Evolutionary conservation across 2,329 filamentous ascomycete species (phyloP), one percentile per base, ranked within the genome.

Genomic region (Ascochyta fabae): DNA sequence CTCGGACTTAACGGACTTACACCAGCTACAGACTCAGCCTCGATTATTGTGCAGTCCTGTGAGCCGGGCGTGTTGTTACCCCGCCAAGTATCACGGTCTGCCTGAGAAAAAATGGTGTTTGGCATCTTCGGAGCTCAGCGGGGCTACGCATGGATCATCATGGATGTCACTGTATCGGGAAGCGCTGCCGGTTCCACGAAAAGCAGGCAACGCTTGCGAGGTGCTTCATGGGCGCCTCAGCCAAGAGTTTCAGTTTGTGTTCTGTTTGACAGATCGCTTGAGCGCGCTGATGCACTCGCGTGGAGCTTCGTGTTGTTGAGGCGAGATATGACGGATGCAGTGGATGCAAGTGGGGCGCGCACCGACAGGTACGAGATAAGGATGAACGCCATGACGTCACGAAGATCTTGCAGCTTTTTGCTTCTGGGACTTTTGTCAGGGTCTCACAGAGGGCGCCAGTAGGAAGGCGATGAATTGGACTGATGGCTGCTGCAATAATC

Each of bases 201-300:
- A 16, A 29, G 41, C 45, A 40, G 38, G 53, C 41, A 41, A 50
- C 41, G 41, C 40, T 50, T 50, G 46, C 46, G 46, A 47, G 27
- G 22, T 38, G 53, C 53, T 56, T 56, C 53, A 56, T 23, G 36
- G 42, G 47, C 23, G 53, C 53, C 47, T 47, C 53, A 50, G 53
- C 53, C 53, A 56, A 56, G 53, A 8, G 26, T 47, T 51, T 56
- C 47, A 35, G 46, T 43, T 51, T 47, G 48, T 51, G 42, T n/a
- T 51, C 36, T 51, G 47, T 56, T 31, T 56, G 53, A 56, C 53
- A 26, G 27, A 8, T 33, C 42, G 38, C 48, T 51, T 31, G 46
- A 34, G 1, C 6, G 13, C 40, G 29, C 33, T 56, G 36, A 42
- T 46, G 48, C 36, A 42, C 36, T 46, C 10, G 35, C 29, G 47